Evolutionary conservation across 73 alveolate species (phyloP).

Genomic region (Paramecium biaurelia): DNA sequence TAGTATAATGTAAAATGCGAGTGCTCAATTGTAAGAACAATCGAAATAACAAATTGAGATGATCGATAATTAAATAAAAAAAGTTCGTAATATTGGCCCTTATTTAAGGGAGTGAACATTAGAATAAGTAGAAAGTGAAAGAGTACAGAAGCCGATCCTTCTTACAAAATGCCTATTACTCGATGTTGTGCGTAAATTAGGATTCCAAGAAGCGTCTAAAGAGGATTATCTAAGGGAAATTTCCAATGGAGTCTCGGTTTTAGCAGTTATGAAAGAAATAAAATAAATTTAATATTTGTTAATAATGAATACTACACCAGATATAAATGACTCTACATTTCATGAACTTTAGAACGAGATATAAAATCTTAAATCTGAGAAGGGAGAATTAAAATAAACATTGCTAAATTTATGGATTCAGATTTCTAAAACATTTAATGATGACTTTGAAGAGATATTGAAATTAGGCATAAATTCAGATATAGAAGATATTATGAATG

Average conservation of each 20-base stretch:
- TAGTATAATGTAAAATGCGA: not conserved
- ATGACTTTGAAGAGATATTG: constrained; percentile 13
- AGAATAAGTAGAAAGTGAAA: not conserved
- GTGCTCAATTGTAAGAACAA: not conserved
- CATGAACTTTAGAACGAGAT: not conserved
- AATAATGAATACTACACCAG: not conserved
- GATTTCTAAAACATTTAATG: not conserved
- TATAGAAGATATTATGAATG: not conserved
- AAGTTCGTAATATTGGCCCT: not conserved
- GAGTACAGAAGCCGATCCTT: constrained; percentile 11
- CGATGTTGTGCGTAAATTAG: not conserved
- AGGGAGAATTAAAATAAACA: not conserved
- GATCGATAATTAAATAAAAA: not conserved
- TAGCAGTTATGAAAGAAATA: not conserved
- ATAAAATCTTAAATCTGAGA: not conserved
- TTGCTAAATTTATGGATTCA: not conserved
- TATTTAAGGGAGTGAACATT: not conserved
- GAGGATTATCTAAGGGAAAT: not conserved
- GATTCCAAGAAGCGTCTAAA: not conserved
- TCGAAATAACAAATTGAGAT: not conserved
- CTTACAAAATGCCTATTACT: not conserved
- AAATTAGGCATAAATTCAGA: not conserved
- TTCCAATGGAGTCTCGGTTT: constrained; percentile 25
- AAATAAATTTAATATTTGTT: not conserved
- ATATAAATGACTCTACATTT: not conserved